A percentile compares a stretch with the other conserved stretches of the same genome.
Conservation (phyloP, 306 rosid genomes). For the Astragalus membranaceus region DNA sequence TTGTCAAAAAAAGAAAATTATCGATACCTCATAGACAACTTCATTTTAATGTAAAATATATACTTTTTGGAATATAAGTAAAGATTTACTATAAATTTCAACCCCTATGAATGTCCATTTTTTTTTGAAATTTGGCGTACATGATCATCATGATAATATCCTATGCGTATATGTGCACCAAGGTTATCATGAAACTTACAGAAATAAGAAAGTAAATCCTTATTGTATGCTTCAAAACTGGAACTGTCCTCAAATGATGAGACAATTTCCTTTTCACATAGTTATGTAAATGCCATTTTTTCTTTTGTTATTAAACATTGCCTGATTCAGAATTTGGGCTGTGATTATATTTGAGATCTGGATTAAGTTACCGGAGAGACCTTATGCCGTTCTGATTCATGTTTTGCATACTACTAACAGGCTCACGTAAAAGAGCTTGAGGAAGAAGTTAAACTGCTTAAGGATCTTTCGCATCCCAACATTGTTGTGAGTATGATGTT, state of each 20-base stretch:
- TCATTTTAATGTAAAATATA: not conserved
- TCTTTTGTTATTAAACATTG: not conserved
- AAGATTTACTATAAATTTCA: not conserved
- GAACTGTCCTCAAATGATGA: not conserved
- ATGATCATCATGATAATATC: not conserved
- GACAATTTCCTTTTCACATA: not conserved
- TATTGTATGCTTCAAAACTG: not conserved
- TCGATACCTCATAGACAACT: not conserved
- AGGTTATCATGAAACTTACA: not conserved
- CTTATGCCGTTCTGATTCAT: conserved; percentile 12
- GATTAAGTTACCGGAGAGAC: not conserved
- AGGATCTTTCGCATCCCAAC: conserved; percentile 89
- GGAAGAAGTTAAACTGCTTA: conserved; percentile 97
- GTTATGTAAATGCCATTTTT: not conserved
- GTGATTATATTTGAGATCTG: not conserved
- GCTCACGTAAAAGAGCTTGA: conserved; percentile 94
- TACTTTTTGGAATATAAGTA: not conserved
- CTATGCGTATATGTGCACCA: too few relatives aligned
- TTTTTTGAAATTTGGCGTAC: not conserved
- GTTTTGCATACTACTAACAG: conserved; percentile 42
- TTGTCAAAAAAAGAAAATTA: too few relatives aligned
- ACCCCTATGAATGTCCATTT: not conserved
- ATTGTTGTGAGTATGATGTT: conserved; percentile 80
- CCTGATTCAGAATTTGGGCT: conserved; percentile 2
- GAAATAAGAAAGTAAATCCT: not conserved